Evolutionary conservation across 2,329 filamentous ascomycete species (phyloP).

Genomic region (Scytalidium lignicola): DNA sequence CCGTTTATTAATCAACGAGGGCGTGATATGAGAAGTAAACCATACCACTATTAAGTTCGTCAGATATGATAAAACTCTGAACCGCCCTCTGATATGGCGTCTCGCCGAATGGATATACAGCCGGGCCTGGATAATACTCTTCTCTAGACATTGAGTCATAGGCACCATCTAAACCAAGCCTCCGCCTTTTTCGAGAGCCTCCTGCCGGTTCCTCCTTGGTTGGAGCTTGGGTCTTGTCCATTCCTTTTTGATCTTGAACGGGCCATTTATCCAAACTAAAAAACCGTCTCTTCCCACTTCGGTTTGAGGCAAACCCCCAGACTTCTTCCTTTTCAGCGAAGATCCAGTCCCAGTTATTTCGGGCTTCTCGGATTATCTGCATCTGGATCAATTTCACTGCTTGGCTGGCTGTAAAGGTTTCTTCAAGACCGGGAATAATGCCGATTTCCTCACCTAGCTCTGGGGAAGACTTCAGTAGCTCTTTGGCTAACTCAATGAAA

Average conservation of each 20-base stretch:
- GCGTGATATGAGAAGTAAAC: not conserved
- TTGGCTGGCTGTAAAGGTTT: constrained; percentile 1
- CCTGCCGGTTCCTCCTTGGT: not conserved
- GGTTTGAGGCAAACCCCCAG: constrained; percentile 20
- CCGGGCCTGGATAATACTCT: constrained; percentile 7
- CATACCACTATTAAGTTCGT: constrained; percentile 22
- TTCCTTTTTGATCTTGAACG: constrained; percentile 15
- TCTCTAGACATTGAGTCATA: constrained; percentile 2
- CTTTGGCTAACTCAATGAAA: not conserved
- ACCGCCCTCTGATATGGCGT: constrained; percentile 21
- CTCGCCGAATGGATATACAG: constrained; percentile 23
- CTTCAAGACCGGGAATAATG: not conserved
- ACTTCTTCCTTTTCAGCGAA: constrained; percentile 22
- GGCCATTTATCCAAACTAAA: constrained; percentile 20
- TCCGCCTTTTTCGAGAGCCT: not conserved
- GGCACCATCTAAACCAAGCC: not conserved
- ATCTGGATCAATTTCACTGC: constrained; percentile 17
- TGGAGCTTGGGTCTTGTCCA: too few species aligned
- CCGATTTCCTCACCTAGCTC: not conserved
- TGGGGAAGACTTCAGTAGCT: constrained; percentile 1
- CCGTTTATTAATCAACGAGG: too few species aligned
- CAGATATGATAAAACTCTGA: constrained; percentile 17
- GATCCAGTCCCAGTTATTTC: constrained; percentile 22
- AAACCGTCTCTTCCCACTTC: constrained; percentile 6
- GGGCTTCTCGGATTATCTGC: constrained; percentile 22